These are phyloP conservation scores for Haplosporangium sp. DNA, from an alignment of 371 early-diverging fungal genomes.

Conservation along the genomic window DNA sequence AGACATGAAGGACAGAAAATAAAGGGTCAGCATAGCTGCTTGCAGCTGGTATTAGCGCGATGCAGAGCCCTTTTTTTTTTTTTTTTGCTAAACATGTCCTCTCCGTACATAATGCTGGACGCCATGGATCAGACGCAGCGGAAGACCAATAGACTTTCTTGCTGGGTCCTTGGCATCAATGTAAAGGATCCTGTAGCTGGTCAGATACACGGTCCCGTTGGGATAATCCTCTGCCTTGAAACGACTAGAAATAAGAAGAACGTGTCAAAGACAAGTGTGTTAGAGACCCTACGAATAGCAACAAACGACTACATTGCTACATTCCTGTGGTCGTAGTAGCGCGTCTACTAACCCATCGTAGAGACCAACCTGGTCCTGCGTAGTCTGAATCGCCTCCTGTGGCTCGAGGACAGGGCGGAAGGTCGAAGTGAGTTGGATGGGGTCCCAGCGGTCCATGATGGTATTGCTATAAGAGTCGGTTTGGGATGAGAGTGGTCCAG, in stretches of 20 bases:
- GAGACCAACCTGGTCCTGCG: slow-evolving; percentile 76
- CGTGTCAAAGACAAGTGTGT: neutral
- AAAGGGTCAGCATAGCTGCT: no score
- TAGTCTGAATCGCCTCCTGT: slow-evolving; percentile 66
- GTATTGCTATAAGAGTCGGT: no score
- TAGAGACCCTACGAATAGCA: no score
- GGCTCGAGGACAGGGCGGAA: slow-evolving; percentile 65
- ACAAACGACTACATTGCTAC: neutral
- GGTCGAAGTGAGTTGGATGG: slow-evolving; percentile 65
- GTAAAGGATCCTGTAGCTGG: slow-evolving; percentile 82
- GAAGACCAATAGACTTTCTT: slow-evolving; percentile 67
- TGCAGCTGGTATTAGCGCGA: no score
- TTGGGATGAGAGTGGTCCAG: no score
- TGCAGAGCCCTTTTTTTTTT: neutral
- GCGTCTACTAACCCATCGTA: slow-evolving; percentile 69
- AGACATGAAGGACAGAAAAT: neutral
- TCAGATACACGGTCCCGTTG: slow-evolving; percentile 81
- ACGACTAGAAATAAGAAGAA: slow-evolving; percentile 20
- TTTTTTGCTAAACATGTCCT: neutral
- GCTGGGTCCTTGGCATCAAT: slow-evolving; percentile 71
- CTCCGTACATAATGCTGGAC: slow-evolving; percentile 65
- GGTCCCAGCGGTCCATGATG: slow-evolving; percentile 65
- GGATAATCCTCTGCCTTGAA: slow-evolving; percentile 70
- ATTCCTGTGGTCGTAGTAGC: neutral
- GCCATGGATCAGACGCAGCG: slow-evolving; percentile 60